phyloP scores from a whole-genome alignment of 148 eudicot species.

The Amaranthus cruentus region DNA sequence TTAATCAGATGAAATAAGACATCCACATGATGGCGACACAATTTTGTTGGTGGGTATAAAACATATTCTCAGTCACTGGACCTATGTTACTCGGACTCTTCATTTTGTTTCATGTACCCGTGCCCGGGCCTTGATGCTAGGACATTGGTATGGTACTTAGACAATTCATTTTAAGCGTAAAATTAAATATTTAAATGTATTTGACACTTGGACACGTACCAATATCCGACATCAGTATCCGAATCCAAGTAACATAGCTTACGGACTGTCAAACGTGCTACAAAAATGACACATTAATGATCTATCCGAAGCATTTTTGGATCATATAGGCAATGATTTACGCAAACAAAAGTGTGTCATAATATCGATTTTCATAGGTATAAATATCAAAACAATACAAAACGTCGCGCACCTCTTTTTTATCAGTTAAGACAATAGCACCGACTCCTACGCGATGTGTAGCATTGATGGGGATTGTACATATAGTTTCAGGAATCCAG shows the following conservation, averaged over 20 bases:
- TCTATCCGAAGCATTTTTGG: neutral
- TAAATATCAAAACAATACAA: neutral
- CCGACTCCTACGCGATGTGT: slow-evolving; percentile 71
- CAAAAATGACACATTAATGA: neutral
- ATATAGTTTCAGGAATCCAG: slow-evolving; percentile 63
- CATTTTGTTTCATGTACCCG: too few species aligned
- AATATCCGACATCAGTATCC: too few species aligned
- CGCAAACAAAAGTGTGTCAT: neutral
- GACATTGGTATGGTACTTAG: too few species aligned
- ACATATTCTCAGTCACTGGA: neutral
- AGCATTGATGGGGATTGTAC: slow-evolving; percentile 78
- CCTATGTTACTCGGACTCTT: too few species aligned
- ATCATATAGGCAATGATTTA: neutral
- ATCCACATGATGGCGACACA: neutral
- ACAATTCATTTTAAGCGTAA: too few species aligned
- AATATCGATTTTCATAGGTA: neutral
- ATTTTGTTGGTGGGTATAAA: slow-evolving; percentile 1
- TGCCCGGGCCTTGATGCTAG: too few species aligned
- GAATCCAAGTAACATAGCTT: too few species aligned
- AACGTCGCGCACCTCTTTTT: slow-evolving; percentile 49
- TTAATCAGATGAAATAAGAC: neutral
- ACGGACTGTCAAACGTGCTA: neutral
- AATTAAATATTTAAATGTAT: too few species aligned
- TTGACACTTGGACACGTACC: too few species aligned
- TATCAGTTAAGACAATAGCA: slow-evolving; percentile 65